Percentiles rank a stretch among this genome's conserved stretches.
Conservation (phyloP, 169 alveolate species). For the Plasmodium vinckei region DNA sequence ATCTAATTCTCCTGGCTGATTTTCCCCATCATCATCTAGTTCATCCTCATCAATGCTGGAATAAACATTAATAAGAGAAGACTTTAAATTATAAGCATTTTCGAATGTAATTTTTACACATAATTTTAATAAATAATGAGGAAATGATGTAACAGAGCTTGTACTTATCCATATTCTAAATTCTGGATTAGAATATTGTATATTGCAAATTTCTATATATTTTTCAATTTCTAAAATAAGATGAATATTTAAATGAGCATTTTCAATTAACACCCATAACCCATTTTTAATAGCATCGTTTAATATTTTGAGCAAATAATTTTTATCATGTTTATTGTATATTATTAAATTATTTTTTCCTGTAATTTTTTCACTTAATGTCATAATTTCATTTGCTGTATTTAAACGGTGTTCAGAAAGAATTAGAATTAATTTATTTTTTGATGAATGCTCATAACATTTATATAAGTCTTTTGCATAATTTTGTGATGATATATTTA, state of each 20-base stretch:
- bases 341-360: conserved; percentile 65
- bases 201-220: conserved; percentile 63
- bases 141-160: conserved; percentile 44
- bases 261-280: conserved; percentile 71
- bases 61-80: conserved; percentile 40
- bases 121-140: conserved; percentile 58
- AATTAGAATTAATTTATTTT: conserved; percentile 53
- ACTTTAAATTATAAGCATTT: conserved; percentile 58
- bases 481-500: conserved; percentile 40
- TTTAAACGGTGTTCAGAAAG: conserved; percentile 52
- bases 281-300: conserved; percentile 76
- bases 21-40: conserved; percentile 10
- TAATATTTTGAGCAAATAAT: conserved; percentile 45
- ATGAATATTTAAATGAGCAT: conserved; percentile 71
- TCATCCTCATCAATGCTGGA: conserved; percentile 23
- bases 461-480: conserved; percentile 71
- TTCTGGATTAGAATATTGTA: conserved; percentile 74
- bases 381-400: conserved; percentile 71
- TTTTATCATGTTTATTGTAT: conserved; percentile 58
- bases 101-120: conserved; percentile 72
- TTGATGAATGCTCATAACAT: conserved; percentile 72
- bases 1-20: not conserved
- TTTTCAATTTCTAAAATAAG: conserved; percentile 71
- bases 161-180: conserved; percentile 76
- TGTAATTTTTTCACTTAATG: conserved; percentile 64